A percentile compares a stretch with the other conserved stretches of the same genome.
Evolutionary conservation across 2,329 filamentous ascomycete species (phyloP).

Genomic region (Hymenoscyphus albidus): DNA sequence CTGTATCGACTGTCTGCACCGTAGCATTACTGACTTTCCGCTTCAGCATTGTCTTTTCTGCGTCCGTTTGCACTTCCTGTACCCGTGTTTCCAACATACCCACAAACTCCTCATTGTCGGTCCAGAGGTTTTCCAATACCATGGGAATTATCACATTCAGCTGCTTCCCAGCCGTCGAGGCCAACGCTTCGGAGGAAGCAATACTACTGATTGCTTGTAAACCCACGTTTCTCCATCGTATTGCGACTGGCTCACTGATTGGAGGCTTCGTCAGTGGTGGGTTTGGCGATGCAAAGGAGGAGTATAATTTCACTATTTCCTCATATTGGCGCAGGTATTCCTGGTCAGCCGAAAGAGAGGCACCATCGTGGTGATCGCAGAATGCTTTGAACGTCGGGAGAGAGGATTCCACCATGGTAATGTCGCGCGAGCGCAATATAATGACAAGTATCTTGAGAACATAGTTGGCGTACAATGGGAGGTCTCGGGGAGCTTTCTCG

Average conservation of each 20-base stretch:
- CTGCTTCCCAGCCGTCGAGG: conserved; percentile 70
- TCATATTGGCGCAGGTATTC: conserved; percentile 80
- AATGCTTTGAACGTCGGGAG: conserved; percentile 83
- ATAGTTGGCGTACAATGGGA: conserved; percentile 81
- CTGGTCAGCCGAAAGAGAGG: conserved; percentile 80
- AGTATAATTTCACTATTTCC: conserved; percentile 75
- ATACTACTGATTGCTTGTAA: conserved; percentile 77
- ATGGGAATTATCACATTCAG: conserved; percentile 77
- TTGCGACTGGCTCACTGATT: conserved; percentile 66
- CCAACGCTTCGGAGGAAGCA: conserved; percentile 73
- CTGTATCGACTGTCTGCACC: conserved; percentile 65
- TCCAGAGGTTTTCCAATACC: conserved; percentile 82
- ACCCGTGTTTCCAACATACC: conserved; percentile 64
- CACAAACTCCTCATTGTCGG: conserved; percentile 66
- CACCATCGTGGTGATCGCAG: conserved; percentile 82
- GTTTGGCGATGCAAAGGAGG: conserved; percentile 69
- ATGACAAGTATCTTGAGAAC: conserved; percentile 80
- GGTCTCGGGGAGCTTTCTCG: conserved; percentile 86
- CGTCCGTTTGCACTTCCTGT: conserved; percentile 65
- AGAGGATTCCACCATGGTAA: conserved; percentile 89
- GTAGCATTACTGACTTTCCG: conserved; percentile 78
- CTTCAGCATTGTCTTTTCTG: conserved; percentile 53
- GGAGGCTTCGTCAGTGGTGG: conserved; percentile 47
- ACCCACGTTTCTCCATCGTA: conserved; percentile 73
- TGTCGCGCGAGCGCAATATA: conserved; percentile 79